Evolutionary conservation across 306 rosid species (phyloP), one percentile per base, ranked within the genome.

Genomic region (Lupinus albus): DNA sequence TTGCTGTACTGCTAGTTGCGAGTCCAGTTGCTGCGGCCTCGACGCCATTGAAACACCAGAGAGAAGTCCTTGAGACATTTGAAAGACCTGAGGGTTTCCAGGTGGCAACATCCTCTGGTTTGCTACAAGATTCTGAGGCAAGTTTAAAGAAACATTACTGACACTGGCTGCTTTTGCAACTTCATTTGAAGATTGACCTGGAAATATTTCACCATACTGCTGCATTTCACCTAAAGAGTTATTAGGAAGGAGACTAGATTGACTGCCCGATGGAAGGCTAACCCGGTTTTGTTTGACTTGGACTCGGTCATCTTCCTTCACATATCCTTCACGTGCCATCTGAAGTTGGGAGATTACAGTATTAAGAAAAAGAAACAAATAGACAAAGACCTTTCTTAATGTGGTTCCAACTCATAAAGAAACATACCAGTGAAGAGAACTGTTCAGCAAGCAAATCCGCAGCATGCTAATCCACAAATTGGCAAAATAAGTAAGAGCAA

Each of bases 91-190:
- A 76, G 85, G 61, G 71, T 87, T 88, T 70, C 96, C 97, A 51
- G 95, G 91, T 15, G 95, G 97, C 71, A 90, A 79, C 92, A 90
- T 94, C 83, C 99, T 93, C 45, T 89, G 11, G 70, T 79, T 81
- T 47, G 87, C 70, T 62, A 81, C 78, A 59, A 71, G 89, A 78
- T 75, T 89, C 78, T 93, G 99, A 54, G 89, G 53, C 61, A 89
- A 6, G 72, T 80, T 87, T 41, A 89, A 68, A 36, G 93, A 65
- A 21, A 89, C 61, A 74, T 83, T 88, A 62, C 83, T 61, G 52
- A 79, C 64, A 52, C 15, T 62, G 17, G 69, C 72, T 59, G 89
- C 83, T 78, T 85, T 90, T 14, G 74, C 82, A 74, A 74, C 79
- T 64, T 94, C 99, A 84, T 75, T 88, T 48, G 85, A 42, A 25